A percentile compares a stretch with the other conserved stretches of the same genome.
These are phyloP conservation scores for Nidula niveotomentosa DNA, from an alignment of 1,284 basidiomycete species.

Conservation along the genomic window DNA sequence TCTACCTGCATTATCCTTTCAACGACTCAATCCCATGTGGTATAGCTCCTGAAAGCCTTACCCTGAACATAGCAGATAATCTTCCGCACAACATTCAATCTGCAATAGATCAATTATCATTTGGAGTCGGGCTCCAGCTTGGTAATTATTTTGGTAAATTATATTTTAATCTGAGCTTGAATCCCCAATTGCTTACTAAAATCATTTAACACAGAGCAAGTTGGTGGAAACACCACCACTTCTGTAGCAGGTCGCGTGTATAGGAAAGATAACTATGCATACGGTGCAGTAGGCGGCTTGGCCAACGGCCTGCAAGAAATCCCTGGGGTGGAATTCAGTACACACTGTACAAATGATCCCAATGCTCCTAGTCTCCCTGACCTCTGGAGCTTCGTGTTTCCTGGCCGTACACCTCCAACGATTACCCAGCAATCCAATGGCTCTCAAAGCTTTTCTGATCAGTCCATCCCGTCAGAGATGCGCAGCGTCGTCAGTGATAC, in stretches of 20 bases:
- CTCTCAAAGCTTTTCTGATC: background rate
- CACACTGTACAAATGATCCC: background rate
- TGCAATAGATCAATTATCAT: background rate
- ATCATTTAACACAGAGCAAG: constrained; percentile 6
- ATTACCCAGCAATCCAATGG: background rate
- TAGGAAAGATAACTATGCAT: constrained; percentile 10
- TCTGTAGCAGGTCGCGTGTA: constrained; percentile 6
- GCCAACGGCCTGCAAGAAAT: constrained; percentile 10
- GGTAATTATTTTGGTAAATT: background rate
- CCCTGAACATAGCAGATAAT: background rate
- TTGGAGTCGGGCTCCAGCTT: background rate
- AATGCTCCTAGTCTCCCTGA: background rate
- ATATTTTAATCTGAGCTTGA: background rate
- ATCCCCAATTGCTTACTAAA: background rate
- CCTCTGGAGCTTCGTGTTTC: background rate
- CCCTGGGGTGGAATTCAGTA: constrained; percentile 5
- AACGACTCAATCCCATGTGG: background rate
- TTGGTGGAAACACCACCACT: constrained; percentile 5
- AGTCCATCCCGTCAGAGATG: background rate
- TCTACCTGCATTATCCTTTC: background rate
- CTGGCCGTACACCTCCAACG: background rate
- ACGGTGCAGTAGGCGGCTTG: constrained; percentile 8
- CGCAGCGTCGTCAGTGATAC: background rate
- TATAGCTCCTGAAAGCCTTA: background rate
- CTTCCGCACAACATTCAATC: background rate